Conservation (phyloP, 176 grass and related monocot genomes). For the Tillandsia leiboldiana region DNA sequence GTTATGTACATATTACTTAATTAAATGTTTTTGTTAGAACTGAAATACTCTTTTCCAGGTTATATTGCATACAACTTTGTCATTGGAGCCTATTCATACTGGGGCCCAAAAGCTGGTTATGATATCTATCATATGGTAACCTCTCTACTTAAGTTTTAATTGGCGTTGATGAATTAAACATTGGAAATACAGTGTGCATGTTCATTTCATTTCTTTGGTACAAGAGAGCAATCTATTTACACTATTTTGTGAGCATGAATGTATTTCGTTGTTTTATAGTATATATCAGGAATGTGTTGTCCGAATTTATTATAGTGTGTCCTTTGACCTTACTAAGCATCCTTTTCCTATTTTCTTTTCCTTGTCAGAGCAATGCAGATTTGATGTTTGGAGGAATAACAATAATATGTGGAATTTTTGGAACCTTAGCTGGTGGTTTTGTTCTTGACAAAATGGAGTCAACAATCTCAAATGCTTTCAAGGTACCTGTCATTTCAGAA, state of each 20-base stretch:
- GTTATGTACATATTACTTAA: background rate
- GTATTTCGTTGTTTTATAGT: background rate
- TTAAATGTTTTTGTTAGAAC: background rate
- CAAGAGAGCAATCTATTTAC: background rate
- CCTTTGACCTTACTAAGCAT: background rate
- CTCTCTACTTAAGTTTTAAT: conserved; percentile 2
- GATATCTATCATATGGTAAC: conserved; percentile 93
- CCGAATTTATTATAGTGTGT: background rate
- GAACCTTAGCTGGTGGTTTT: conserved; percentile 84
- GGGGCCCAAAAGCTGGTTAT: conserved; percentile 92
- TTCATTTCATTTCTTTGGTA: background rate
- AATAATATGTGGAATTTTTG: conserved; percentile 92
- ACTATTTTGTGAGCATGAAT: background rate
- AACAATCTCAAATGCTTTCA: conserved; percentile 92
- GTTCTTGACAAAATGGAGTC: conserved; percentile 72
- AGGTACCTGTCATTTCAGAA: conserved; percentile 38
- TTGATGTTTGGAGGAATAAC: conserved; percentile 95
- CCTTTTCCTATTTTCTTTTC: conserved; percentile 17
- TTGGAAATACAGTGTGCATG: background rate
- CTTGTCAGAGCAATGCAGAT: conserved; percentile 75
- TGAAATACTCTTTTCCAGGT: conserved; percentile 29
- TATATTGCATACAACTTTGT: conserved; percentile 96
- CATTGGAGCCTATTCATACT: conserved; percentile 98
- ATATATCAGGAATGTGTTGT: background rate
- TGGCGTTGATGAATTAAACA: background rate